Conservation (phyloP, 129 eudicot species). For the Artemisia argyi region DNA sequence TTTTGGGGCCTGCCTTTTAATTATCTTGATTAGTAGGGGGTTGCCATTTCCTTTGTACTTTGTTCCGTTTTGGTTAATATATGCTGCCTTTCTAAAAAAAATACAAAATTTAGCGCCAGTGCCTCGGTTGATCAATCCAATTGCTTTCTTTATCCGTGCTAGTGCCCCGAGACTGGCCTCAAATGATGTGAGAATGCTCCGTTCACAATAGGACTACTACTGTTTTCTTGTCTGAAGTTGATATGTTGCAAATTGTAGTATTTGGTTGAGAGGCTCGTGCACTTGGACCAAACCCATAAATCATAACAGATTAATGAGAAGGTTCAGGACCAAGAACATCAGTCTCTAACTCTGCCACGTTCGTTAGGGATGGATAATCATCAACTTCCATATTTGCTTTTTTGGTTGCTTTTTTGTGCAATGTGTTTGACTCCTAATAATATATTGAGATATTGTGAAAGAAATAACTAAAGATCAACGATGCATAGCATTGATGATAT, state of each 20-base stretch:
- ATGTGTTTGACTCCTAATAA: too few species aligned
- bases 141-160: slow-evolving; percentile 86
- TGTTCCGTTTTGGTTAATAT: too few species aligned
- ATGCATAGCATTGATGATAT: too few species aligned
- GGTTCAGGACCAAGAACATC: slow-evolving; percentile 26
- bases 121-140: slow-evolving; percentile 74
- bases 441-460: too few species aligned
- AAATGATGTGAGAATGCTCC: slow-evolving; percentile 63
- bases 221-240: slow-evolving; percentile 51
- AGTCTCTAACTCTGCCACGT: slow-evolving; percentile 31
- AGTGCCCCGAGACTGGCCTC: slow-evolving; percentile 63
- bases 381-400: slow-evolving; percentile 32
- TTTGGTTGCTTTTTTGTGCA: slow-evolving; percentile 25
- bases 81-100: too few species aligned
- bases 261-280: slow-evolving; percentile 53
- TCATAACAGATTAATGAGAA: slow-evolving; percentile 35
- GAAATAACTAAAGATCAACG: too few species aligned
- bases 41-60: too few species aligned
- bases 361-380: slow-evolving; percentile 27
- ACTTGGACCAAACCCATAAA: slow-evolving; percentile 50
- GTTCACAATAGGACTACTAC: slow-evolving; percentile 46
- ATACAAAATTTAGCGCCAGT: slow-evolving; percentile 80
- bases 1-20: too few species aligned
- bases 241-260: slow-evolving; percentile 41
- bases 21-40: too few species aligned